Evolutionary conservation across 1,284 basidiomycete species (phyloP).

Genomic region (Melampsora americana): DNA sequence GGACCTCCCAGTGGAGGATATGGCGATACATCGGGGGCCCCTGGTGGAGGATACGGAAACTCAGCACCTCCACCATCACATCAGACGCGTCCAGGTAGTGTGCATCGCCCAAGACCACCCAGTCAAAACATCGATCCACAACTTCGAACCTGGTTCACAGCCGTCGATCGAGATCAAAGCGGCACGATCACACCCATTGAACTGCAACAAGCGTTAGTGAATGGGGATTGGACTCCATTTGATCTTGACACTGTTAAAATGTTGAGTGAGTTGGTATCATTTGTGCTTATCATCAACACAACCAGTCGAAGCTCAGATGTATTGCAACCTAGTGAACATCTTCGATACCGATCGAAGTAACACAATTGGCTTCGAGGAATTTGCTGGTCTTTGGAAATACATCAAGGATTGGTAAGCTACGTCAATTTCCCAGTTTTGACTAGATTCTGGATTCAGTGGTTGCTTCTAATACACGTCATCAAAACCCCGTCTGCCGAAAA

Average conservation of each 20-base stretch:
- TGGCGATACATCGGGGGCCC: background rate
- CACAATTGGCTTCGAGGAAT: constrained; percentile 74
- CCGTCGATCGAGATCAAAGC: constrained; percentile 69
- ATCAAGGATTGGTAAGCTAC: constrained; percentile 68
- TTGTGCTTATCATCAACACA: background rate
- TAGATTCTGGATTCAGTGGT: background rate
- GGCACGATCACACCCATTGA: constrained; percentile 68
- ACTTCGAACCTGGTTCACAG: constrained; percentile 63
- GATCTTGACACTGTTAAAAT: constrained; percentile 73
- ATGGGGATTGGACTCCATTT: constrained; percentile 69
- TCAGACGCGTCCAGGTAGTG: background rate
- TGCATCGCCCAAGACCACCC: constrained; percentile 49
- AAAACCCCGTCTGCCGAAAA: constrained; percentile 12
- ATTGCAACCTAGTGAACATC: constrained; percentile 59
- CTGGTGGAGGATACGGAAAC: constrained; percentile 15
- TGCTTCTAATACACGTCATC: background rate
- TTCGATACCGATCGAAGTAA: constrained; percentile 73
- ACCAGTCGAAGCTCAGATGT: background rate
- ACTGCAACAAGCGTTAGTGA: constrained; percentile 69
- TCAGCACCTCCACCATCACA: background rate
- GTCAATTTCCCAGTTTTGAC: background rate
- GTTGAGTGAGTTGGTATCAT: constrained; percentile 56
- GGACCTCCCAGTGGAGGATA: background rate
- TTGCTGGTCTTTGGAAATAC: constrained; percentile 73
- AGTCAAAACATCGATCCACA: constrained; percentile 66